These are phyloP conservation scores for Gorgonomyces haynaldii DNA, from an alignment of 192 early-diverging fungal species.

Conservation along the genomic window DNA sequence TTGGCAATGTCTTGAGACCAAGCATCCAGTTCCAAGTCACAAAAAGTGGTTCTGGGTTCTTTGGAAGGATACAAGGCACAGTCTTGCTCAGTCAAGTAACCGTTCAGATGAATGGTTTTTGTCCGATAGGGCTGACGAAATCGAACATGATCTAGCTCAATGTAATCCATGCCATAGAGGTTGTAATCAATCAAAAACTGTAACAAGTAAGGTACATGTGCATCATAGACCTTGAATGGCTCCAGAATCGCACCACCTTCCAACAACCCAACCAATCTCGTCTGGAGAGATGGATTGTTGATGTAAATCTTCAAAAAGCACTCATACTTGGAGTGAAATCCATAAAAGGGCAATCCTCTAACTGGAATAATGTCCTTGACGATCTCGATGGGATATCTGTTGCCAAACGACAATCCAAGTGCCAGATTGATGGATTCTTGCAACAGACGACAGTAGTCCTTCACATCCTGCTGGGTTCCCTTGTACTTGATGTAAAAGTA, in stretches of 20 bases:
- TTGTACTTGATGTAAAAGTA: slow-evolving; percentile 73
- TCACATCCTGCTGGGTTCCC: slow-evolving; percentile 26
- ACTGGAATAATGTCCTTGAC: slow-evolving; percentile 20
- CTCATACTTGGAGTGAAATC: slow-evolving; percentile 56
- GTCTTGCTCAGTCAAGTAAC: neutral
- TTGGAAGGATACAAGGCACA: neutral
- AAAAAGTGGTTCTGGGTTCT: slow-evolving; percentile 26
- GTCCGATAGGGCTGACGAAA: slow-evolving; percentile 19
- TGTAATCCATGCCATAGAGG: slow-evolving; percentile 75
- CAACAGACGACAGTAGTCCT: slow-evolving; percentile 39
- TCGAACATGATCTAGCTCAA: slow-evolving; percentile 38
- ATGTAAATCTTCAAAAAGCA: slow-evolving; percentile 70
- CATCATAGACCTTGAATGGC: slow-evolving; percentile 60
- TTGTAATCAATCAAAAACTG: slow-evolving; percentile 86
- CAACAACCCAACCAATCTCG: slow-evolving; percentile 53
- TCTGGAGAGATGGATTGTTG: slow-evolving; percentile 46
- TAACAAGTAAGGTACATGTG: slow-evolving; percentile 67
- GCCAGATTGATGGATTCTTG: slow-evolving; percentile 62
- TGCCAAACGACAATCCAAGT: slow-evolving; percentile 30
- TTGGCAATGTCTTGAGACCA: slow-evolving; percentile 55
- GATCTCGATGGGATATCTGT: neutral
- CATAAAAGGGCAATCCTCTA: slow-evolving; percentile 81
- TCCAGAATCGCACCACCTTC: slow-evolving; percentile 61
- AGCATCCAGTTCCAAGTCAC: slow-evolving; percentile 69
- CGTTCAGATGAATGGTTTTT: neutral